Base-by-base conservation (phyloP, 163 green algal genomes). In the Chloromonas sp. region DNA sequence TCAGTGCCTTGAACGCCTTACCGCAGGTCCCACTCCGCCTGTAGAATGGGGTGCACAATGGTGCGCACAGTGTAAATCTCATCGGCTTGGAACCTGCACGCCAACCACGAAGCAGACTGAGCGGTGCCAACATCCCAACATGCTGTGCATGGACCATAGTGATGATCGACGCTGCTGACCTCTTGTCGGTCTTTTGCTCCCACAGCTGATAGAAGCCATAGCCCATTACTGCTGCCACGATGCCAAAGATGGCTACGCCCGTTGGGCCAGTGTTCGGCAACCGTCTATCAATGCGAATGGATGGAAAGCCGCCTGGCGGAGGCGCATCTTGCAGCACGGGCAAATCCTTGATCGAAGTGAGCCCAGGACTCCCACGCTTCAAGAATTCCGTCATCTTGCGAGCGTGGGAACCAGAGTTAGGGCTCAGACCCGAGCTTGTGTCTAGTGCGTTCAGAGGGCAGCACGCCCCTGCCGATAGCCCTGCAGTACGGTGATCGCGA, bases 331-430 rank as follows among this genome's bases (percentile, higher is more conserved):
- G 96, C 3, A 97, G 86, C 1, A 98, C 89, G 1, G 95, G 93
- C 92, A 99, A 91, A 89, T 99, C 96, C 91, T 99, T 98, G 13
- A 98, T 94, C 83, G 94, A 97, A 90, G 94, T 94, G 90, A 97
- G 94, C 81, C 94, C 94, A 0, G 93, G 91, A 11, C 85, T 89
- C 1, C 94, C 94, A 11, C 94, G 86, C 61, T 94, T 89, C 2
- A 96, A 81, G 58, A 93, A 93, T 81, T 97, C 94, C 78, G 93
- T 95, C 93, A 96, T 96, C 1, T 61, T 92, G 81, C 1, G 1
- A 60, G 14, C 14, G 2, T 71, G 81, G 58, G 57, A 14, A 5
- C 58, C 2, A 3, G 58, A 57, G 2, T 15, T 66, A 58, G 57
- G 2, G 66, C 8, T 2, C 57, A 66, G 5, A 70, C 2, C 2